Conservation (phyloP, 768 basidiomycete species). For the Podaxis rugospora region DNA sequence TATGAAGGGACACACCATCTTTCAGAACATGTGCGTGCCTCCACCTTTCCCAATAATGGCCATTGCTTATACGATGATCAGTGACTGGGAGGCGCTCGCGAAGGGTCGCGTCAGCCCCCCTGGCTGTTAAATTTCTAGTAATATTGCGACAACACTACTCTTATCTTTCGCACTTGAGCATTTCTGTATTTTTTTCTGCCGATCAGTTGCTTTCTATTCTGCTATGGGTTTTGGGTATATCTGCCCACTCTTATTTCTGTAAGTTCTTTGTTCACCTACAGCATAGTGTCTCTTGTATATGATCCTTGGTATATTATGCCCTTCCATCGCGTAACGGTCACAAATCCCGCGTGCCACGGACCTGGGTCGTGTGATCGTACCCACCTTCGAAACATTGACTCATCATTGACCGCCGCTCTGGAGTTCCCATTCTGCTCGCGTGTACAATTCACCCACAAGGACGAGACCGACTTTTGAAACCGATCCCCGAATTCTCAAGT, state of each 20-base stretch:
- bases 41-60: too few relatives aligned
- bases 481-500: not conserved
- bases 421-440: not conserved
- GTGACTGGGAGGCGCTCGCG: not conserved
- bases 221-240: too few relatives aligned
- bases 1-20: not conserved
- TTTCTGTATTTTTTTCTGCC: too few relatives aligned
- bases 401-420: not conserved
- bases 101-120: not conserved
- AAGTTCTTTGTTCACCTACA: too few relatives aligned
- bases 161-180: not conserved
- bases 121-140: not conserved
- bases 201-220: too few relatives aligned
- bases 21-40: not conserved
- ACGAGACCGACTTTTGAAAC: not conserved
- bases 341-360: not conserved
- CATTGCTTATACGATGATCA: not conserved
- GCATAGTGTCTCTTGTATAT: too few relatives aligned
- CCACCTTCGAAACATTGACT: not conserved
- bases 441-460: not conserved
- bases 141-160: not conserved
- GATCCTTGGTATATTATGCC: too few relatives aligned
- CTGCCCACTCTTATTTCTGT: too few relatives aligned
- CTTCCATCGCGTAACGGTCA: not conserved
- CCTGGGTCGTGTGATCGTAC: not conserved